Evolutionary conservation across 2,329 filamentous ascomycete species (phyloP).

Genomic region (Xylaria hypoxylon): DNA sequence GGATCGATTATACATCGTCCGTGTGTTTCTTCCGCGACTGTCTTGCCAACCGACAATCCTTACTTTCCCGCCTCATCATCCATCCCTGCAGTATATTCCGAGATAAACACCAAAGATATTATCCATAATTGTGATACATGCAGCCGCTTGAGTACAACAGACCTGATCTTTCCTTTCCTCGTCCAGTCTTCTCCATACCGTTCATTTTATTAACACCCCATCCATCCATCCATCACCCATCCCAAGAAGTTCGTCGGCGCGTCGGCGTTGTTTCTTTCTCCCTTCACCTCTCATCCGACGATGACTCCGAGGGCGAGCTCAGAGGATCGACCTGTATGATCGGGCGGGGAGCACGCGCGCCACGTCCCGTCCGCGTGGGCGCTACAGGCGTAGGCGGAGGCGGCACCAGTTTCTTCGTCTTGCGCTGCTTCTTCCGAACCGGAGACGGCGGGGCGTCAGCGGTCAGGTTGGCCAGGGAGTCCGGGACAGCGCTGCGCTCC

Average conservation of each 20-base stretch:
- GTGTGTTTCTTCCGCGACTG: neutral
- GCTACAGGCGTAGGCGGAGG: conserved; percentile 5
- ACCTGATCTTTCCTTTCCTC: too few relatives aligned
- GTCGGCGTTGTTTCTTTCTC: neutral
- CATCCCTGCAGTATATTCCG: too few relatives aligned
- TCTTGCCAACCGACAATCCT: neutral
- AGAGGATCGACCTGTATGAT: neutral
- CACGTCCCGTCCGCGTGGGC: neutral
- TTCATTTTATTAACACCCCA: too few relatives aligned
- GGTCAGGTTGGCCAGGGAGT: conserved; percentile 38
- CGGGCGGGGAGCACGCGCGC: too few relatives aligned
- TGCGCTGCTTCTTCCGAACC: conserved; percentile 1
- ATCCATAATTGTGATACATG: too few relatives aligned
- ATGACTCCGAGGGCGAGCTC: neutral
- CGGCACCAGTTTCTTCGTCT: neutral
- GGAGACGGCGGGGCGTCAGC: conserved; percentile 23
- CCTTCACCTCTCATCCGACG: neutral
- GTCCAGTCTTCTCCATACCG: too few relatives aligned
- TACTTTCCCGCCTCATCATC: too few relatives aligned
- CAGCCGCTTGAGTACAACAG: too few relatives aligned
- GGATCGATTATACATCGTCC: neutral
- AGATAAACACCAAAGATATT: too few relatives aligned
- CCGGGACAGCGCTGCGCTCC: conserved; percentile 43
- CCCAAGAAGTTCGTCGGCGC: too few relatives aligned
- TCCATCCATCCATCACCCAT: too few relatives aligned